Conservation (phyloP, 768 basidiomycete genomes). For the Suillus clintonianus region DNA sequence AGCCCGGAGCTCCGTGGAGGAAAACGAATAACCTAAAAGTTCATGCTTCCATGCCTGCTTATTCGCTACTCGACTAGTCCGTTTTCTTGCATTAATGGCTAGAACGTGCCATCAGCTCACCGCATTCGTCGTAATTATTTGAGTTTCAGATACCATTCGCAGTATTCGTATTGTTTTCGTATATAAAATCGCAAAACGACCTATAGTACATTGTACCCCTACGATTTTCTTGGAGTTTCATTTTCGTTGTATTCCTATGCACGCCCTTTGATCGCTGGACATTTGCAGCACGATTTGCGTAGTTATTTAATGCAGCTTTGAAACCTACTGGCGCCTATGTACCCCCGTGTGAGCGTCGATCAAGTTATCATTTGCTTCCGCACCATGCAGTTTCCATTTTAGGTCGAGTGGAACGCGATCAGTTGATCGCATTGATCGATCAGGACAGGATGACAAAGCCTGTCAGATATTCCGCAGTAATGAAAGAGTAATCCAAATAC, state of each 20-base stretch:
- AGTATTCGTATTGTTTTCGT: conserved; percentile 25
- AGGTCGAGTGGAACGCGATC: not conserved
- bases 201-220: conserved; percentile 26
- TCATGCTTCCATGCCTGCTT: conserved; percentile 10
- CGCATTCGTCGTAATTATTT: conserved; percentile 21
- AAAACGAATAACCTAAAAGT: conserved; percentile 2
- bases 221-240: conserved; percentile 31
- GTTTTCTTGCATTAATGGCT: conserved; percentile 25
- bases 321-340: too few species aligned
- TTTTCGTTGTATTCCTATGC: conserved; percentile 28
- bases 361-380: conserved; percentile 3
- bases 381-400: not conserved
- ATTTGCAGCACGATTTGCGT: conserved; percentile 13
- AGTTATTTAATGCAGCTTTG: conserved; percentile 23
- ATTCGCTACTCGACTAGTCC: conserved; percentile 9
- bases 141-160: conserved; percentile 15
- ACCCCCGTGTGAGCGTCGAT: not conserved
- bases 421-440: not conserved
- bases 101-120: conserved; percentile 15
- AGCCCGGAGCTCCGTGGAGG: conserved; percentile 21
- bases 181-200: conserved; percentile 15
- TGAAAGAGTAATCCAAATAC: not conserved
- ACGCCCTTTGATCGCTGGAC: conserved; percentile 14
- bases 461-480: not conserved
- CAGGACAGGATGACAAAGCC: not conserved